These are phyloP conservation scores for Fagus crenata DNA, from an alignment of 306 rosid species.

Conservation along the genomic window DNA sequence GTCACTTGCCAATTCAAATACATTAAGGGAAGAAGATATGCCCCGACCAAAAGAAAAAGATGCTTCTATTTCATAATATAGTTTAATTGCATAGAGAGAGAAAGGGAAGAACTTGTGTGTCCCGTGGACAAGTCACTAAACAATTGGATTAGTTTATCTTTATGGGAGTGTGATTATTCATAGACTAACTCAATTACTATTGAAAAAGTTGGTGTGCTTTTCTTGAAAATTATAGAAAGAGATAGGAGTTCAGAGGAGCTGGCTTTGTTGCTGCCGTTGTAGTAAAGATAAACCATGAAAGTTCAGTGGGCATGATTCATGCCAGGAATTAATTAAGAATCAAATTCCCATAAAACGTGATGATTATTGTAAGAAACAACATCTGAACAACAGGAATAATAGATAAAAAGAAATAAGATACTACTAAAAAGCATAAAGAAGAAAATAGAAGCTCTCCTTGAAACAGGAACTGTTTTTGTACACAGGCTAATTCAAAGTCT, in stretches of 20 bases:
- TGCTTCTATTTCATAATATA: background rate
- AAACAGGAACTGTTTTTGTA: constrained; percentile 41
- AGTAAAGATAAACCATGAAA: constrained; percentile 28
- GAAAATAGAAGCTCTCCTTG: constrained; percentile 22
- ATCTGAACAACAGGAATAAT: background rate
- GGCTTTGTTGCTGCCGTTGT: constrained; percentile 28
- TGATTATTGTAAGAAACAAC: constrained; percentile 28
- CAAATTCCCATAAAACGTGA: constrained; percentile 36
- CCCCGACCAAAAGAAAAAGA: background rate
- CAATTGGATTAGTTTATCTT: constrained; percentile 23
- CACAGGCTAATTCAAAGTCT: constrained; percentile 39
- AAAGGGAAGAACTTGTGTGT: background rate
- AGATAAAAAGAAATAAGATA: background rate
- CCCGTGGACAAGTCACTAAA: background rate
- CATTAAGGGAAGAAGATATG: background rate
- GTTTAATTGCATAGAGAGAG: background rate
- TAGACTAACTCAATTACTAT: constrained; percentile 21
- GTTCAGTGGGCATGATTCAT: constrained; percentile 36
- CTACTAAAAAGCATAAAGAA: background rate
- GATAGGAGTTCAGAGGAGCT: constrained; percentile 18
- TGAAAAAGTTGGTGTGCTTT: constrained; percentile 39
- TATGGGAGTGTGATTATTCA: constrained; percentile 3
- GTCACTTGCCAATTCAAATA: background rate
- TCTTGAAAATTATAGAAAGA: constrained; percentile 12
- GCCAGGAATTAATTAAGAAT: constrained; percentile 39